phyloP scores from a whole-genome alignment of 352 stramenopile species.

The Stephanocyclus meneghinianus region DNA sequence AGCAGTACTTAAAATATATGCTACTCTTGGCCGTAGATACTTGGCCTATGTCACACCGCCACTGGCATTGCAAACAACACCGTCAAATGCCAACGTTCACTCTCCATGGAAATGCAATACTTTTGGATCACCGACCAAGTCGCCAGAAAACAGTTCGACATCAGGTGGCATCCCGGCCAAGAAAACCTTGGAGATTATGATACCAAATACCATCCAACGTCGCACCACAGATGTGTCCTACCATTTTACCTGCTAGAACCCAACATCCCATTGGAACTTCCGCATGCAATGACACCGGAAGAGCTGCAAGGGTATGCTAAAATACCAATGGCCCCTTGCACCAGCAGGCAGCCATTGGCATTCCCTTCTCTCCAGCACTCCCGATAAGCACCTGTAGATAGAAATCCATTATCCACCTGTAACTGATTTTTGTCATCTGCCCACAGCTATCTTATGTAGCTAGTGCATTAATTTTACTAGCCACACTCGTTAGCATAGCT shows the following conservation, averaged over 20 bases:
- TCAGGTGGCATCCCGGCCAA: not conserved
- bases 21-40: no score
- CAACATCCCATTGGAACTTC: not conserved
- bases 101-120: constrained; percentile 53
- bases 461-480: no score
- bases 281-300: not conserved
- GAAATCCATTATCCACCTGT: no score
- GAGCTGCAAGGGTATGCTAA: constrained; percentile 6
- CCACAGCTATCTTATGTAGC: no score
- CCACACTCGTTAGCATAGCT: no score
- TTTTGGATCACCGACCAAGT: constrained; percentile 42
- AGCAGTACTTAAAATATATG: no score
- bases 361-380: not conserved
- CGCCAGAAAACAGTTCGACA: not conserved
- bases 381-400: no score
- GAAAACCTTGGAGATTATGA: not conserved
- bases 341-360: not conserved
- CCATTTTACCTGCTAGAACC: not conserved
- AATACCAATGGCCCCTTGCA: not conserved
- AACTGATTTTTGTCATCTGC: no score
- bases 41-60: no score
- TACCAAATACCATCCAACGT: not conserved
- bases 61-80: constrained; percentile 32
- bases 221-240: not conserved
- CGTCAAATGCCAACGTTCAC: constrained; percentile 48